Base-by-base conservation (phyloP, 208 protist species). In the Acanthamoeba healyi region DNA sequence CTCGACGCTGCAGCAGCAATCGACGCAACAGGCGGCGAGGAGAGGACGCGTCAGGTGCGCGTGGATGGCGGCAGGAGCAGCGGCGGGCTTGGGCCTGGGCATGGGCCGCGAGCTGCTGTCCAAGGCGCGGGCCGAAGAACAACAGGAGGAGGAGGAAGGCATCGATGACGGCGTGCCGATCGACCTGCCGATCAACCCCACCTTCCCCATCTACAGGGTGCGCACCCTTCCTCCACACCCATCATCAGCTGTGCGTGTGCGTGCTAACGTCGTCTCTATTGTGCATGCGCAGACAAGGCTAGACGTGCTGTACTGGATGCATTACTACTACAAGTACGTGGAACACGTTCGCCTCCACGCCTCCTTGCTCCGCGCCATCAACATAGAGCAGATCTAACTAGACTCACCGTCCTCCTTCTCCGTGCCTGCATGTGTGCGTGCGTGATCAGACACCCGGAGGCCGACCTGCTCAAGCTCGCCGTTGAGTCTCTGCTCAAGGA, bases 321-420 rank as follows among this genome's bases (percentile, higher is more conserved):
- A 84, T 40, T 58, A 34, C 44, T 84, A 26, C 46, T 84, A 84
- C 74, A 51, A 82, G 72, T 82, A 82, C 34, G 42, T 44, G 3
- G 12, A 12, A 4, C 9, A 12, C 12, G 44, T 12, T 4, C 44
- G 44, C 44, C 44, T 49, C 9, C 44, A 72, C 63, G 22, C 19
- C 10, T 9, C 63, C 29, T 72, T 12, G 44, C 44, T 49, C 44
- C 44, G 12, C 44, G 4, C 44, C 9, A 49, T 12, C 44, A 49
- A 49, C 12, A 49, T 12, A 49, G 44, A 12, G 44, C 44, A 12
- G n/a, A n/a, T n/a, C 44, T 49, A 4, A 49, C 44, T 49, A 4
- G 4, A 15, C 4, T 49, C 44, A 12, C 44, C 44, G 4, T 49
- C 9, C 44, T 12, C 44, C 44, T 49, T 49, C 10, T 24, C 10